Base-by-base conservation (phyloP, 176 grass and related monocot genomes). In the Triticum timopheevii region DNA sequence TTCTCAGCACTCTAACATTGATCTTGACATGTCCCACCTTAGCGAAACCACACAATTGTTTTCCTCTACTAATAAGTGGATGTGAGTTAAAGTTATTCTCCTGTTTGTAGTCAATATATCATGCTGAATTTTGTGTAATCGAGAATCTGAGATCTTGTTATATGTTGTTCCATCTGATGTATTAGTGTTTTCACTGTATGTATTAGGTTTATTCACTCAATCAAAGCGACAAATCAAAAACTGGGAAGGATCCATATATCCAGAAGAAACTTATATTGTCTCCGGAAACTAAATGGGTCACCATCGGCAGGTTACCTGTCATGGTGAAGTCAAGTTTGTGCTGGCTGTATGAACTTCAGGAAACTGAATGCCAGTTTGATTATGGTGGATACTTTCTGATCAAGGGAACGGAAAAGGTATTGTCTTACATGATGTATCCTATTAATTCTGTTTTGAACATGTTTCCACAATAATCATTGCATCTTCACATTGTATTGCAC, bases 371-470 rank as follows among this genome's bases (percentile, higher is more conserved):
- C 71, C 61, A 85, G 81, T 98, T 92, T 93, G 95, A 98, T 88
- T 90, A 27, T 88, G 95, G 95, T 76, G 95, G 95, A 30, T 98
- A 95, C 77, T 98, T 98, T 79, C 80, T 98, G 61, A 93, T 98
- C 61, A 98, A 98, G 80, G 95, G 95, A 81, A 92, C 62, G 44
- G 95, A 98, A 79, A 98, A 98, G 93, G 95, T 98, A 93, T 30
- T 44, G 5, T 61, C 19, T 70, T 15, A 74, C 88, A 36, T 50
- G 72, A 86, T 86, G 5, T 86, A 49, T 85, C 59, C 9, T 84
- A 20, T 65, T 82, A 44, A 44, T 76, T 77, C 20, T 47, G 23
- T 23, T 80, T 38, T 76, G 28, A 61, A 40, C 16, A 79, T 86
- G 86, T 10, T 50, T 59, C 62, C 58, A 39, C 30, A 10, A 54